Base-by-base conservation (phyloP, 768 basidiomycete genomes). In the Postia placenta region DNA sequence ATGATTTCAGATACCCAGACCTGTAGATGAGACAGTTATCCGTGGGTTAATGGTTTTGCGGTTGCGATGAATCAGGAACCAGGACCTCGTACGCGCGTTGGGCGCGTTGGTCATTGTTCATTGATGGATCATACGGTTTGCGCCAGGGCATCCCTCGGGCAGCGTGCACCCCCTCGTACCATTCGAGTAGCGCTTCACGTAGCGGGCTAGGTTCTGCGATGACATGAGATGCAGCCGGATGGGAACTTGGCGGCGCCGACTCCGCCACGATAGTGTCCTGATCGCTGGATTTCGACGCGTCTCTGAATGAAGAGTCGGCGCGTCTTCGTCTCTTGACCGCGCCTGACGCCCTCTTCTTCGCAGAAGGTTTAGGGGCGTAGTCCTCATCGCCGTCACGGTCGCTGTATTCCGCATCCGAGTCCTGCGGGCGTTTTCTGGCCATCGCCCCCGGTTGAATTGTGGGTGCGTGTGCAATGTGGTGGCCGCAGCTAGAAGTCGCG, bases 1-100 rank as follows among this genome's bases (percentile, higher is more conserved):
- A 96, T 96, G 49, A 96, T 84, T 68, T 97, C 92, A 12, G 85
- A 89, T 20, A 92, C 75, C 87, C 89, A 91, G 22, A 92, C 87
- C 88, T 88, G 56, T 14, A 19, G n/a, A 11, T 20, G 30, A 7
- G 15, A 33, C 30, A 33, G 30, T 15, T 33, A 15, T 33, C 30
- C 15, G 9, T 15, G 30, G 30, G 7, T 15, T 7, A 33, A 7
- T 7, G 30, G 30, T 7, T 33, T 7, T 7, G 30, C 7, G 9
- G 30, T 7, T 7, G 30, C 9, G 15, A 15, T 33, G 30, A 15
- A 33, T 33, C 9, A 15, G 15, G 30, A n/a, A 33, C 15, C 15
- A 15, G 48, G 59, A 92, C 93, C 76, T 96, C 92, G 60, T 98
- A 96, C 5, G 92, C 94, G 42, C 92, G 70, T 65, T 96, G 93